Conservation (phyloP, 2,329 filamentous ascomycete genomes). For the Byssoonygena ceratinophila region DNA sequence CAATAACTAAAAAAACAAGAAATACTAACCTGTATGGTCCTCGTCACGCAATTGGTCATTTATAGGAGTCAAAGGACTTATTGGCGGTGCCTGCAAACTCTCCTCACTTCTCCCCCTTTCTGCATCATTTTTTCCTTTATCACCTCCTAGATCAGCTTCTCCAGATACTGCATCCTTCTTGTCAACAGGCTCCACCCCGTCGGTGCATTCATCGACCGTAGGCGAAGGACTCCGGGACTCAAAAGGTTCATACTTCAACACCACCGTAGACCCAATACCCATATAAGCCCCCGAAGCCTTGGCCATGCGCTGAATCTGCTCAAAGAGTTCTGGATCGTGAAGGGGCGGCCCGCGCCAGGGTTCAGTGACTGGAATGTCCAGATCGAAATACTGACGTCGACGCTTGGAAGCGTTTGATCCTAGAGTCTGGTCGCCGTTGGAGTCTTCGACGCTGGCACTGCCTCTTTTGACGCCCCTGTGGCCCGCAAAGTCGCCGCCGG, state of each 20-base stretch:
- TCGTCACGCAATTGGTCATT: background rate
- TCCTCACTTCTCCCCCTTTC: background rate
- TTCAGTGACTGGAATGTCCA: conserved; percentile 4
- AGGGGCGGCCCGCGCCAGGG: conserved; percentile 1
- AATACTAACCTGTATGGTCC: background rate
- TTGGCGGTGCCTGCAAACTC: background rate
- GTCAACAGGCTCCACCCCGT: background rate
- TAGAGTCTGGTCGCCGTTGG: background rate
- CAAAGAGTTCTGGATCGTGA: conserved; percentile 14
- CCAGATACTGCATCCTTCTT: background rate
- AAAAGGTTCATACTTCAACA: conserved; percentile 9
- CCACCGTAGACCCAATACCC: conserved; percentile 4
- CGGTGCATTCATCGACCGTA: background rate
- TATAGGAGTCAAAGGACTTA: conserved; percentile 6
- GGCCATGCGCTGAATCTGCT: conserved; percentile 8
- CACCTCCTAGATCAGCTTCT: background rate
- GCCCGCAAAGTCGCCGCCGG: background rate
- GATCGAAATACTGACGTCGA: conserved; percentile 1
- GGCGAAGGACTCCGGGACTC: background rate
- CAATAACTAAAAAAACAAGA: background rate
- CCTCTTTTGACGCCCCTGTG: background rate
- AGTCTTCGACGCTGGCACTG: background rate
- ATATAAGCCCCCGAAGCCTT: conserved; percentile 7
- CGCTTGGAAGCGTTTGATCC: background rate
- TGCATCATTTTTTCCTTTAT: background rate